Base-by-base conservation (phyloP, 768 basidiomycete genomes). In the Rhodotorula toruloides region DNA sequence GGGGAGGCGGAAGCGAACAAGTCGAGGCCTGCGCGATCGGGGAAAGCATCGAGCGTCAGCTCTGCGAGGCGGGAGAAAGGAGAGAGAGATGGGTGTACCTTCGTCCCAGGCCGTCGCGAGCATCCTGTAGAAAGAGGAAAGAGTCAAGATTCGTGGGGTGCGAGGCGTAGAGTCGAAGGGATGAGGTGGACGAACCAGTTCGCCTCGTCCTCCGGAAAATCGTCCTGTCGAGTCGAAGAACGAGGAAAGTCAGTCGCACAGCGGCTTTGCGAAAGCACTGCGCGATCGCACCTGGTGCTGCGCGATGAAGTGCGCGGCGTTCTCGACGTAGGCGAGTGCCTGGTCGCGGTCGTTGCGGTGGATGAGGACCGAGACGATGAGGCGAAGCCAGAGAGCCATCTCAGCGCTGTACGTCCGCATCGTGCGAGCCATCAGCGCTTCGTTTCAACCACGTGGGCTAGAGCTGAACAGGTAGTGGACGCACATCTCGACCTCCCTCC, bases 301-400 rank as follows among this genome's bases (percentile, higher is more conserved):
- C 32, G 9, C 16, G 31, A 37, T 36, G 50, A 61, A 17, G 11
- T 61, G 60, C 17, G 22, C 4, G 4, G 60, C 60, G 43, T 61
- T 61, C 60, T 54, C n/a, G 32, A 61, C 50, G 43, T 61, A 61
- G 4, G 53, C 32, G 34, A 52, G 34, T 25, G 60, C 60, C 32
- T 44, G 27, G 31, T 52, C 50, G 10, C 32, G 19, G 7, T 53
- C 52, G 52, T 52, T 36, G n/a, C 37, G 42, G 6, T 31, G 17
- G 42, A 61, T 5, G 17, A 61, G 52, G 17, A 34, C 42, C 14
- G 16, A 37, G 11, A 61, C 43, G 42, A 61, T 53, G 40, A 44
- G 21, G 12, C 60, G 60, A 0, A 61, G 60, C 60, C 60, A 61
- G 12, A 54, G 42, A 2, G 60, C 50, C 50, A 61, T 53, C 2